Percentiles rank a stretch among this genome's conserved stretches.
Conservation (phyloP, 164 flowering plant genomes). For the Akebia trifoliata region DNA sequence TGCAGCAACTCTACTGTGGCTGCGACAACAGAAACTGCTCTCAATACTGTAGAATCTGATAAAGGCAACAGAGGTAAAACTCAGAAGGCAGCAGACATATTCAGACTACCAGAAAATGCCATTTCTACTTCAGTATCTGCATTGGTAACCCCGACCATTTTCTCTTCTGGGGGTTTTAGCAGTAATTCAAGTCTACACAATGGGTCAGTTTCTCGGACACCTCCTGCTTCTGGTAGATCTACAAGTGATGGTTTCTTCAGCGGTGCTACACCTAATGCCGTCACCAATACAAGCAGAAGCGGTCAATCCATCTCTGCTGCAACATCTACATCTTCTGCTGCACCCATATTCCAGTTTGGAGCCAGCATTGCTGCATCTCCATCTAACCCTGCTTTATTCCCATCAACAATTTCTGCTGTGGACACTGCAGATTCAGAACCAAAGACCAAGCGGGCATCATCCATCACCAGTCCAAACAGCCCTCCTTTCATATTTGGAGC, state of each 20-base stretch:
- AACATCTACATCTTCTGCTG: conserved; percentile 23
- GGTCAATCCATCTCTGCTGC: conserved; percentile 22
- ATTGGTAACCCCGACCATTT: conserved; percentile 22
- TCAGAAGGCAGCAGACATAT: conserved; percentile 16
- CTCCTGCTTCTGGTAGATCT: conserved; percentile 19
- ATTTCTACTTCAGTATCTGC: conserved; percentile 15
- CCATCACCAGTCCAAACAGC: conserved; percentile 23
- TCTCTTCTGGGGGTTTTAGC: conserved; percentile 30
- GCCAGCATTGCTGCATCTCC: conserved; percentile 17
- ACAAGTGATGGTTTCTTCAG: conserved; percentile 12
- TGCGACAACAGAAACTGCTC: conserved; percentile 12
- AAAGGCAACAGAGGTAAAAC: conserved; percentile 20
- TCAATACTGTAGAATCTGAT: conserved; percentile 24
- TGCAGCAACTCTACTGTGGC: conserved; percentile 30
- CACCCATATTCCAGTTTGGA: conserved; percentile 38
- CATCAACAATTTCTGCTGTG: conserved; percentile 18
- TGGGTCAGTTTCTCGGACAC: conserved; percentile 33
- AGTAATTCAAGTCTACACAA: conserved; percentile 26
- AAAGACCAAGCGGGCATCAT: conserved; percentile 25
- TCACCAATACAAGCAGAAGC: conserved; percentile 6
- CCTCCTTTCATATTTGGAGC: conserved; percentile 34
- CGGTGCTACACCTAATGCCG: conserved; percentile 7
- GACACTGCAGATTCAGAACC: conserved; percentile 23
- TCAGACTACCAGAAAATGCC: conserved; percentile 23
- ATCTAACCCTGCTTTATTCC: conserved; percentile 23